phyloP scores from a whole-genome alignment of 805 yeast genomes.

The Candida fluviatilis region DNA sequence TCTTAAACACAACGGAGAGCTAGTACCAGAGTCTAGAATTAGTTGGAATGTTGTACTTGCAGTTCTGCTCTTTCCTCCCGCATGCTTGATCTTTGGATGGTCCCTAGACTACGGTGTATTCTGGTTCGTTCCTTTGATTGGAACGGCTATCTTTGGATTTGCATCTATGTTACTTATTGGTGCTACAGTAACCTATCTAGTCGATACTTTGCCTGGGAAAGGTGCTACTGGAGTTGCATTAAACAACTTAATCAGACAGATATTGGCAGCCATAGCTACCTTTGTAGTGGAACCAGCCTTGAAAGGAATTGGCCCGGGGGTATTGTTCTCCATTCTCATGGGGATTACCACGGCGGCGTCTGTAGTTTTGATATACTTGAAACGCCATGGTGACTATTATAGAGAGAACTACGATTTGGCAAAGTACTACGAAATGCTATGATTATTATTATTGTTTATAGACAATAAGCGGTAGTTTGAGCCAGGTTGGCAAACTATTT shows the following conservation, averaged over 20 bases:
- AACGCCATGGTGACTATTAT: slow-evolving; percentile 55
- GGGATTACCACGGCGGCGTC: slow-evolving; percentile 49
- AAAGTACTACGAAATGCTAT: slow-evolving; percentile 49
- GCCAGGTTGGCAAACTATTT: no score
- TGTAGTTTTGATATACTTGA: slow-evolving; percentile 41
- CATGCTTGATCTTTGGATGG: slow-evolving; percentile 81
- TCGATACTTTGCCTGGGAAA: slow-evolving; percentile 80
- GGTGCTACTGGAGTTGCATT: slow-evolving; percentile 89
- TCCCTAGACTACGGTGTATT: slow-evolving; percentile 57
- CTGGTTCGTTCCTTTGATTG: slow-evolving; percentile 80
- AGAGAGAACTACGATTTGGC: slow-evolving; percentile 61
- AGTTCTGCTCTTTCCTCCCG: slow-evolving; percentile 54
- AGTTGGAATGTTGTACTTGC: slow-evolving; percentile 72
- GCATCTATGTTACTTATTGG: slow-evolving; percentile 84
- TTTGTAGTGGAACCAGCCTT: slow-evolving; percentile 72
- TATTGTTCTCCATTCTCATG: slow-evolving; percentile 62
- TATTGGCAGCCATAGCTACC: slow-evolving; percentile 71
- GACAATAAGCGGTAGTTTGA: no score
- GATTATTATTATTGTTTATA: no score
- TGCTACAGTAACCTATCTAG: slow-evolving; percentile 72
- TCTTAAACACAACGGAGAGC: slow-evolving; percentile 55
- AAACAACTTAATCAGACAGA: slow-evolving; percentile 69
- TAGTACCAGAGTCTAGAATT: slow-evolving; percentile 74
- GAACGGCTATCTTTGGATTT: slow-evolving; percentile 78
- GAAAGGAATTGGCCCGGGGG: slow-evolving; percentile 65